Base-by-base conservation (phyloP, 257 asterid genomes). In the Leonotis leonurus region DNA sequence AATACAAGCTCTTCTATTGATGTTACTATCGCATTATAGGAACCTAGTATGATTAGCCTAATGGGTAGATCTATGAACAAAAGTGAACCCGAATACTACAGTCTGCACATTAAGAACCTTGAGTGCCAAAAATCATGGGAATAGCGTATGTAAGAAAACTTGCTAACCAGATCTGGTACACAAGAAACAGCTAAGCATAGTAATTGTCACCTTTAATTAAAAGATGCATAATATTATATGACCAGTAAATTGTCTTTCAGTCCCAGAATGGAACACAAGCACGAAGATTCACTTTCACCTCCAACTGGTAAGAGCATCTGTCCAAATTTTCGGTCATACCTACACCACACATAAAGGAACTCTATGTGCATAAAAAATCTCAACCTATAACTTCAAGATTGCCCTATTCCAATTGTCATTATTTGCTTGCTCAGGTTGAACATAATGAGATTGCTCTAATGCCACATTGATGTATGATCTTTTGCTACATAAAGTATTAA, bases 401-500 rank as follows among this genome's bases (percentile, higher is more conserved):
- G 29, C 69, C 67, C 48, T 8, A 59, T 16, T 30, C 48, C 36
- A 26, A 45, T 26, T 45, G 13, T 21, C 70, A 48, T 45, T 49
- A 40, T 46, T n/a, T 13, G 41, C 48, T 39, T 52, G 37, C 36
- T 16, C 36, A 54, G 32, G 51, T 39, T 49, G 60, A 62, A 52
- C 29, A 11, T 12, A 0, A 2, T 24, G 21, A 52, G 32, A 43
- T 44, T n/a, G 32, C 33, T 56, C 45, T 22, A 22, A 6, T 30
- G 26, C 43, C 54, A 32, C 32, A 54, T 51, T 56, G 57, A n/a
- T n/a, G n/a, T n/a, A n/a, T n/a, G n/a, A n/a, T n/a, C n/a, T 59
- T 39, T 18, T 41, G 36, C 54, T 16, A n/a, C n/a, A n/a, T n/a
- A n/a, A n/a, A n/a, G n/a, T n/a, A n/a, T n/a, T n/a, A n/a, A n/a